These are phyloP conservation scores for Mortierella sp. DNA, from an alignment of 371 early-diverging fungal genomes.

Conservation along the genomic window DNA sequence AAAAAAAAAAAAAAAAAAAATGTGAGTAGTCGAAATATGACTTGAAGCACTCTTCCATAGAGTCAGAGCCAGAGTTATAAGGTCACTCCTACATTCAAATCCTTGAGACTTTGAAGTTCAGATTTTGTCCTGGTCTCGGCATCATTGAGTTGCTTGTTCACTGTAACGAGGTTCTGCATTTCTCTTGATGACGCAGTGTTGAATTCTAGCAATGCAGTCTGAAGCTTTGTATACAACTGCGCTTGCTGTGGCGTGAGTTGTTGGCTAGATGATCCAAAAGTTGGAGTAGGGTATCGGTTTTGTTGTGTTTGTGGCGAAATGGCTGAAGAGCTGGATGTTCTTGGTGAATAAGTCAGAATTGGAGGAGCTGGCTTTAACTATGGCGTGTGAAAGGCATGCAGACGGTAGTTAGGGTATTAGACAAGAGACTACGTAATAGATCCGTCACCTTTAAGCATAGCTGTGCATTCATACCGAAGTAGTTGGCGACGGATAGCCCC, in stretches of 20 bases:
- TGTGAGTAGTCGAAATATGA: neutral
- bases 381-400: neutral
- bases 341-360: constrained; percentile 42
- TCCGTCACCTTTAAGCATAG: no score
- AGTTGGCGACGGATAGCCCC: constrained; percentile 45
- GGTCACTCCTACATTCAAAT: constrained; percentile 61
- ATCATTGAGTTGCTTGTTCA: constrained; percentile 74
- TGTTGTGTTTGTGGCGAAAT: constrained; percentile 55
- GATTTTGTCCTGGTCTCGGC: constrained; percentile 78
- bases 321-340: constrained; percentile 22
- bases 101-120: constrained; percentile 67
- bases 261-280: constrained; percentile 33
- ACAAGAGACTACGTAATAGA: neutral
- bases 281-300: constrained; percentile 47
- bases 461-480: constrained; percentile 27
- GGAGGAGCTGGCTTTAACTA: constrained; percentile 40
- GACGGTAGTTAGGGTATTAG: neutral
- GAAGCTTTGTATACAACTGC: constrained; percentile 64
- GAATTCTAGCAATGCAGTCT: constrained; percentile 60
- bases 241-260: constrained; percentile 64
- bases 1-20: neutral
- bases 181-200: constrained; percentile 63
- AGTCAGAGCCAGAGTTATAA: neutral
- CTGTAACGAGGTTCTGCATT: constrained; percentile 67
- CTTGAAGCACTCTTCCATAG: neutral